These are phyloP conservation scores for Marasmius oreades DNA, from an alignment of 1,284 basidiomycete genomes.

Conservation along the genomic window DNA sequence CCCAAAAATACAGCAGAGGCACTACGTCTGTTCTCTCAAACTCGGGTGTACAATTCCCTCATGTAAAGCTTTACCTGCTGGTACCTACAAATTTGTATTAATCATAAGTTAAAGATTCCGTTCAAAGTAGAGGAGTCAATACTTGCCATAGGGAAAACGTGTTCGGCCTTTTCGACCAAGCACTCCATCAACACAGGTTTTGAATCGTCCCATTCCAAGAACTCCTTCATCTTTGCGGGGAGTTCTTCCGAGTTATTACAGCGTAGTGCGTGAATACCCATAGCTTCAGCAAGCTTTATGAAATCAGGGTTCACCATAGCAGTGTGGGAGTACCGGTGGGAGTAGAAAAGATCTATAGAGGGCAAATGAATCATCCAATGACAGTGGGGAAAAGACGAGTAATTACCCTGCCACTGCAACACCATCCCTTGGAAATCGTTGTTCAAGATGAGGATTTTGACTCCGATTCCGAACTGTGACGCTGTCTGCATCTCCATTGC, in stretches of 20 bases:
- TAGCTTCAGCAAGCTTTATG: slow-evolving; percentile 81
- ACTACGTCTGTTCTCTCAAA: slow-evolving; percentile 19
- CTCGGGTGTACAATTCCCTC: slow-evolving; percentile 76
- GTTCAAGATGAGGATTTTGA: slow-evolving; percentile 89
- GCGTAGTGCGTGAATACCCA: slow-evolving; percentile 90
- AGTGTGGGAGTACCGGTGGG: slow-evolving; percentile 91
- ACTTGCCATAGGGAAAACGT: slow-evolving; percentile 92
- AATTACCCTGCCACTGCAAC: slow-evolving; percentile 91
- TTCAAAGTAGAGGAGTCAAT: background rate
- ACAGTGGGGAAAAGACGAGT: background rate
- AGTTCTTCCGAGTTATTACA: slow-evolving; percentile 74
- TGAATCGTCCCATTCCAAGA: slow-evolving; percentile 88
- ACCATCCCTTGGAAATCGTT: slow-evolving; percentile 99
- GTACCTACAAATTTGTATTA: slow-evolving; percentile 28
- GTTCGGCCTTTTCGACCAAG: slow-evolving; percentile 82
- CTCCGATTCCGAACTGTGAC: slow-evolving; percentile 87
- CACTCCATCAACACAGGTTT: slow-evolving; percentile 93
- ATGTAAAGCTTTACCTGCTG: slow-evolving; percentile 87
- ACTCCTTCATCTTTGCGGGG: slow-evolving; percentile 96
- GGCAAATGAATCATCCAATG: slow-evolving; percentile 6
- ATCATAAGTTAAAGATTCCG: slow-evolving; percentile 17
- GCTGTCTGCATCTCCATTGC: slow-evolving; percentile 98
- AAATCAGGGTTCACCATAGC: slow-evolving; percentile 95
- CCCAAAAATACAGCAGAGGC: too few relatives aligned
- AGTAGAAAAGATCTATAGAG: slow-evolving; percentile 86